Percentiles rank a stretch among this genome's conserved stretches.
Conservation (phyloP, 2,329 filamentous ascomycete genomes). For the Trichoderma sp. region DNA sequence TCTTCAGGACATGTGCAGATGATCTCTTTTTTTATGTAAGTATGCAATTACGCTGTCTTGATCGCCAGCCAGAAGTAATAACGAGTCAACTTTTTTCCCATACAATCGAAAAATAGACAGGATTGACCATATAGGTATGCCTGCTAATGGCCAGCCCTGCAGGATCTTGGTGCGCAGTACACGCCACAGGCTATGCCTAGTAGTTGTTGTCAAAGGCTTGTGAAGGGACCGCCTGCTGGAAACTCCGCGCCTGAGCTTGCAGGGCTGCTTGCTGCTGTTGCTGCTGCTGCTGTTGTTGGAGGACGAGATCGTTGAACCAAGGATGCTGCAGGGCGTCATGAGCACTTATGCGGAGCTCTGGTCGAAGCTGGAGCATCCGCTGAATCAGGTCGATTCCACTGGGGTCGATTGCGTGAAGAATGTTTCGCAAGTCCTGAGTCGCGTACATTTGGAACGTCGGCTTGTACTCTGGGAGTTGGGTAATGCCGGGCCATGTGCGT, state of each 20-base stretch:
- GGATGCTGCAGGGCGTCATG: constrained; percentile 82
- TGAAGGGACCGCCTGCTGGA: constrained; percentile 39
- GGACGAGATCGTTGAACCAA: constrained; percentile 79
- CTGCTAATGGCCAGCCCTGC: background rate
- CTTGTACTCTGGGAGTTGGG: constrained; percentile 96
- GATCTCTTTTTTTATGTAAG: background rate
- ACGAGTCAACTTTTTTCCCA: background rate
- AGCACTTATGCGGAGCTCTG: constrained; percentile 87
- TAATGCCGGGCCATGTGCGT: constrained; percentile 92
- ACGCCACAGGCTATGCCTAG: background rate
- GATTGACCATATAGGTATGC: background rate
- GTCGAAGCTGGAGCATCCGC: constrained; percentile 87
- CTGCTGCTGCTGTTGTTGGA: constrained; percentile 50
- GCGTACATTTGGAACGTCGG: constrained; percentile 90
- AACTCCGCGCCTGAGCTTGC: constrained; percentile 42
- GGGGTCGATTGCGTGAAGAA: constrained; percentile 86
- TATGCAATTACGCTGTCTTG: constrained; percentile 1
- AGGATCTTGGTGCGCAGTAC: background rate
- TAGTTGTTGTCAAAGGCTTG: constrained; percentile 40
- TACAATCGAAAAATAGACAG: background rate
- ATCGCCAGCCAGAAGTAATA: background rate
- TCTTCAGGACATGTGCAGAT: background rate
- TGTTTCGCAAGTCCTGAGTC: constrained; percentile 82
- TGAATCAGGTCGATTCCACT: constrained; percentile 83
- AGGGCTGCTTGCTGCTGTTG: constrained; percentile 29